A percentile compares a stretch with the other conserved stretches of the same genome.
Conservation (phyloP, 805 yeast species). For the Candida ficus region DNA sequence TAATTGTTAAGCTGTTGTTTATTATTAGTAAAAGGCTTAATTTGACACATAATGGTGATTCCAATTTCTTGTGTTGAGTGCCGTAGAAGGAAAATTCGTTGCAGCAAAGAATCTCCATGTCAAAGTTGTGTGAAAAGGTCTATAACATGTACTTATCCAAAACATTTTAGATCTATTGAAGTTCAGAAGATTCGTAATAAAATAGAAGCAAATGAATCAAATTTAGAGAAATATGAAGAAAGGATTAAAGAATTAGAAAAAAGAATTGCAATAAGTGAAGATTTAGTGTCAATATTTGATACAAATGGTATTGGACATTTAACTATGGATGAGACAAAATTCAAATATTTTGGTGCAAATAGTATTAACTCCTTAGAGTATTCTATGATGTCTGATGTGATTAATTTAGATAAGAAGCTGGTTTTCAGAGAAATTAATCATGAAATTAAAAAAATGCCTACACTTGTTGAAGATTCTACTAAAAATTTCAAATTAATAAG, state of each 20-base stretch:
- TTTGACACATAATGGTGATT: constrained; percentile 12
- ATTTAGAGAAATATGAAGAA: constrained; percentile 2
- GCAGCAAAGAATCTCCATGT: constrained; percentile 18
- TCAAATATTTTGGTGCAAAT: constrained; percentile 12
- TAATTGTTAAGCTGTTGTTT: too few relatives aligned
- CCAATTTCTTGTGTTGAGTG: constrained; percentile 25
- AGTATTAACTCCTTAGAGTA: constrained; percentile 13
- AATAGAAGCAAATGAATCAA: background rate
- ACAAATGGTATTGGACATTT: constrained; percentile 7
- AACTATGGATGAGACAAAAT: background rate
- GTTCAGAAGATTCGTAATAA: constrained; percentile 6
- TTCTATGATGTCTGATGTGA: constrained; percentile 3
- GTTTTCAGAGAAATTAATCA: background rate
- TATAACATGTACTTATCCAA: constrained; percentile 18
- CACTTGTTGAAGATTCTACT: constrained; percentile 3
- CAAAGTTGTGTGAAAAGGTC: constrained; percentile 13
- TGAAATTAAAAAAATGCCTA: constrained; percentile 12
- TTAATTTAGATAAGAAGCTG: background rate
- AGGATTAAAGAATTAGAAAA: constrained; percentile 18
- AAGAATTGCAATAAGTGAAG: constrained; percentile 15
- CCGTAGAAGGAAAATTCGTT: constrained; percentile 23
- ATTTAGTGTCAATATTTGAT: constrained; percentile 22
- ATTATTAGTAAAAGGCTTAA: too few relatives aligned
- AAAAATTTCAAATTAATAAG: constrained; percentile 11
- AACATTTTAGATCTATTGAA: constrained; percentile 22